Percentiles rank a stretch among this genome's conserved stretches.
These are phyloP conservation scores for Malus hybrid DNA, from an alignment of 331 rosid genomes.

Conservation along the genomic window DNA sequence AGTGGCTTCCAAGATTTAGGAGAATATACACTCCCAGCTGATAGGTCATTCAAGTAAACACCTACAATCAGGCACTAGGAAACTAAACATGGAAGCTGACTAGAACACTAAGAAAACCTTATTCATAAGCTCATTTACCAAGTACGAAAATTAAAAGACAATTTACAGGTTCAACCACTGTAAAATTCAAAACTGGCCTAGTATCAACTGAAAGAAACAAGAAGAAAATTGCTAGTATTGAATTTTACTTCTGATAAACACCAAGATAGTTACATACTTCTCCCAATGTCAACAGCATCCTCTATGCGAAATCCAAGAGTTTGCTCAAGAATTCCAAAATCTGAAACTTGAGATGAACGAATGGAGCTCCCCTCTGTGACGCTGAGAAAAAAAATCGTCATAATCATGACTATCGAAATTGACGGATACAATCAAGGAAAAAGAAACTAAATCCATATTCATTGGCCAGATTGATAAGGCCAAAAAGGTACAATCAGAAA, in stretches of 20 bases:
- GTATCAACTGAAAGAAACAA: neutral
- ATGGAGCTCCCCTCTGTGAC: slow-evolving; percentile 61
- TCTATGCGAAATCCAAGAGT: slow-evolving; percentile 78
- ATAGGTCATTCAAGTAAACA: neutral
- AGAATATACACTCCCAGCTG: neutral
- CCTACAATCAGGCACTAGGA: neutral
- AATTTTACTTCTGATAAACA: neutral
- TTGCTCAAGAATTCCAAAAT: slow-evolving; percentile 73
- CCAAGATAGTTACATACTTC: slow-evolving; percentile 51
- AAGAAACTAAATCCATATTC: neutral
- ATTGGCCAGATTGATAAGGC: neutral
- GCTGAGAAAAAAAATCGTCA: slow-evolving; percentile 42
- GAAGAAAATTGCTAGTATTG: neutral
- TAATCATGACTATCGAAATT: neutral
- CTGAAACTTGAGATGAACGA: slow-evolving; percentile 67
- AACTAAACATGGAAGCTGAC: neutral
- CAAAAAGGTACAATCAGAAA: neutral
- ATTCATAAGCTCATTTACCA: neutral
- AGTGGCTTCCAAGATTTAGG: neutral
- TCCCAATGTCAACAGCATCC: slow-evolving; percentile 69
- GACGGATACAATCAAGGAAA: neutral
- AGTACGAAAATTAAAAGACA: neutral
- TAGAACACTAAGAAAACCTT: neutral
- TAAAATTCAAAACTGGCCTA: neutral
- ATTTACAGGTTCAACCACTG: neutral